Percentiles rank a stretch among this genome's conserved stretches.
phyloP scores from a whole-genome alignment of 2,329 filamentous ascomycete species.

The Diaporthe sp. region DNA sequence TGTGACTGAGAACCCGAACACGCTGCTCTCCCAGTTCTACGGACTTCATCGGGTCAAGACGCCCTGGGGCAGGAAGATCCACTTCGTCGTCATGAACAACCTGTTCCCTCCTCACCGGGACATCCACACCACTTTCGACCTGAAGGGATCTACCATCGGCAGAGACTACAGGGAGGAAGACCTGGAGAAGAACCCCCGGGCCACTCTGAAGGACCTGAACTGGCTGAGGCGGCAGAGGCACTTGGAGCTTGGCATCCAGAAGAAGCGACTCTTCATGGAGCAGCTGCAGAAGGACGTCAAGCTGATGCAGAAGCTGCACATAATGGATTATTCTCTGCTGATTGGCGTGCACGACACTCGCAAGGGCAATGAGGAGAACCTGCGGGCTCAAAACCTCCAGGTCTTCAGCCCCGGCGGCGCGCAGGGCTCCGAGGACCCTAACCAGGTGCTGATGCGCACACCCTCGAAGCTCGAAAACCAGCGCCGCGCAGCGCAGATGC shows the following conservation, averaged over 20 bases:
- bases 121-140: slow-evolving; percentile 95
- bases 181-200: slow-evolving; percentile 87
- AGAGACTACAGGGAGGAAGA: slow-evolving; percentile 92
- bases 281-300: slow-evolving; percentile 91
- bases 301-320: slow-evolving; percentile 87
- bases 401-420: slow-evolving; percentile 93
- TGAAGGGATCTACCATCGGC: slow-evolving; percentile 96
- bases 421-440: slow-evolving; percentile 64
- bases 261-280: slow-evolving; percentile 88
- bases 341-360: slow-evolving; percentile 93
- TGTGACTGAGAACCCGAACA: slow-evolving; percentile 91
- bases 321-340: slow-evolving; percentile 98
- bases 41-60: slow-evolving; percentile 98
- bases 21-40: slow-evolving; percentile 96
- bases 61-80: slow-evolving; percentile 97
- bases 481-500: slow-evolving; percentile 89
- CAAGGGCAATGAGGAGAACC: slow-evolving; percentile 94
- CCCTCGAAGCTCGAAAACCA: slow-evolving; percentile 94
- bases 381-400: slow-evolving; percentile 88
- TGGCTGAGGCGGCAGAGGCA: slow-evolving; percentile 90
- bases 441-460: slow-evolving; percentile 82
- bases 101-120: slow-evolving; percentile 97
- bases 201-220: slow-evolving; percentile 96
- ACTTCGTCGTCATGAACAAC: slow-evolving; percentile 99
- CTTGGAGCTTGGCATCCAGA: slow-evolving; percentile 88